These are phyloP conservation scores for Chaetothyriales sp. DNA, from an alignment of 2,329 filamentous ascomycete genomes.

Conservation along the genomic window DNA sequence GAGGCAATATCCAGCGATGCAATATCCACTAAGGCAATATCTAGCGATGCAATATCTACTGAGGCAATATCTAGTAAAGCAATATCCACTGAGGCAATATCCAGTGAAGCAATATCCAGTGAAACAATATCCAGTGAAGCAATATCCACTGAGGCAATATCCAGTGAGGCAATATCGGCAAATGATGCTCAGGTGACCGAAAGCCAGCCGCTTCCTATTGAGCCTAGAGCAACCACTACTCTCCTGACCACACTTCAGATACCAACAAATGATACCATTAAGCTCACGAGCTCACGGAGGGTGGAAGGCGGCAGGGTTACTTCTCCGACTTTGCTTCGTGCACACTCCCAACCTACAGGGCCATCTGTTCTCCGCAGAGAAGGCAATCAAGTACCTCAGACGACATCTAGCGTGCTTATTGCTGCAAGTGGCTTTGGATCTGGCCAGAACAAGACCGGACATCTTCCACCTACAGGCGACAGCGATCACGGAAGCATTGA, in stretches of 20 bases:
- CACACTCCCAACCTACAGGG: constrained; percentile 38
- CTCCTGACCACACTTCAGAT: neutral
- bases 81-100: neutral
- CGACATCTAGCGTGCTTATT: constrained; percentile 14
- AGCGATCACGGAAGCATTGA: constrained; percentile 38
- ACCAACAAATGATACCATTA: neutral
- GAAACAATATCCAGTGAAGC: neutral
- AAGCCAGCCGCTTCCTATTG: neutral
- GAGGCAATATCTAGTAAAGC: neutral
- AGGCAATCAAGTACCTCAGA: constrained; percentile 1
- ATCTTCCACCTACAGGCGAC: constrained; percentile 11
- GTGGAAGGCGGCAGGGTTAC: constrained; percentile 7
- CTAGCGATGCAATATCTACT: too few relatives aligned
- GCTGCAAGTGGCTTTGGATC: constrained; percentile 15
- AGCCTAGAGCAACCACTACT: neutral
- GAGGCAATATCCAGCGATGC: neutral
- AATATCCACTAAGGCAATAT: neutral
- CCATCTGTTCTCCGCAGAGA: constrained; percentile 19
- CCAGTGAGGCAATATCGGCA: neutral
- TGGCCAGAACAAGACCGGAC: constrained; percentile 5
- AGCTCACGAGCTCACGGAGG: neutral
- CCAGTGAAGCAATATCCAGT: too few relatives aligned
- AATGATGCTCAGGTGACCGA: neutral
- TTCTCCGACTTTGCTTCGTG: constrained; percentile 36
- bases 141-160: neutral